Evolutionary conservation across 768 basidiomycete genomes (phyloP), one percentile per base, ranked within the genome.

Genomic region (Calocybe cyanea): DNA sequence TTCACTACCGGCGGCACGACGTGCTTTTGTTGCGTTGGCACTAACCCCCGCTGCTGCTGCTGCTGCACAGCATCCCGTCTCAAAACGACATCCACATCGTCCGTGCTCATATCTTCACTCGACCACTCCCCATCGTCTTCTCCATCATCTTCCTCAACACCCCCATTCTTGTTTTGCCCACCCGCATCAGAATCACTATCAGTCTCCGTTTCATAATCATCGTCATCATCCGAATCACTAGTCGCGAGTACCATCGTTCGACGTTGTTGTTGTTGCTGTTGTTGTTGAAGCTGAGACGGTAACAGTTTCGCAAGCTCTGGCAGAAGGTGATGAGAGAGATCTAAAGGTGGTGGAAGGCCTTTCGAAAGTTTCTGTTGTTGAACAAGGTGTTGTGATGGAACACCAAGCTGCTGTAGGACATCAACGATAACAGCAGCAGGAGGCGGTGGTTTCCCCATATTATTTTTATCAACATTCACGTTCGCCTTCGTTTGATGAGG

Each of bases 41-140:
- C 20, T 43, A 34, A n/a, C 25, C 40, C 42, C 3, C 24, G 34
- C 10, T 33, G 46, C 9, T 32, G n/a, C n/a, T 19, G 41, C n/a
- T 31, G 46, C 38, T 15, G 23, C 33, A 31, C 19, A 35, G 33
- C 42, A 20, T 35, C 46, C n/a, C 43, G 53, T 10, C 37, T 42
- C 48, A 46, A 20, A 45, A 49, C 45, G 19, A 50, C 53, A 45
- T 59, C 40, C 13, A 61, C 67, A 30, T 64, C 65, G 32, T 67
- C 71, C 19, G 64, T 68, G 18, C 69, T 67, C 57, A 72, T 57
- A 13, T 76, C 81, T 46, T 81, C 83, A 6, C 78, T 82, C 33
- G 76, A 77, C 83, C 83, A 86, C 19, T 75, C 74, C 24, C 71
- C 73, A 15, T 69, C 68, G 11, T 75, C 73, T 30, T 72, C 73